Conservation (phyloP, 441 rosid species). For the Daphne laureola region DNA sequence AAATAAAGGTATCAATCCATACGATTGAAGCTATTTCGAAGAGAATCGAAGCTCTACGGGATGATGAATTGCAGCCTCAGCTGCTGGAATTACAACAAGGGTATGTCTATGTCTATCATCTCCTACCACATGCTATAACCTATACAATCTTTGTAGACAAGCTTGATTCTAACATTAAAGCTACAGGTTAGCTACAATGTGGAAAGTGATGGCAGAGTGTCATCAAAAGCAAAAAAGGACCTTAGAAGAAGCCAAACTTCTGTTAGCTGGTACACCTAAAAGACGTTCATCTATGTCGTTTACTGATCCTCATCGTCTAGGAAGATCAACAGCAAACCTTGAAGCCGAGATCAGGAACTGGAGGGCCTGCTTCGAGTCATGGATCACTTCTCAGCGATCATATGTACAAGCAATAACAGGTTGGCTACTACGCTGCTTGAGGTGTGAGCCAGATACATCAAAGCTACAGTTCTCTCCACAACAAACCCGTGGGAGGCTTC, state of each 20-base stretch:
- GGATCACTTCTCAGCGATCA: slow-evolving; percentile 87
- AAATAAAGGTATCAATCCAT: slow-evolving; percentile 72
- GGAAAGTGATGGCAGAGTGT: slow-evolving; percentile 95
- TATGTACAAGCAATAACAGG: slow-evolving; percentile 74
- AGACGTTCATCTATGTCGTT: slow-evolving; percentile 42
- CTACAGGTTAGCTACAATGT: slow-evolving; percentile 76
- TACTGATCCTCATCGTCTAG: slow-evolving; percentile 63
- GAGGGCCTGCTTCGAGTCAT: slow-evolving; percentile 76
- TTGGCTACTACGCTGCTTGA: slow-evolving; percentile 78
- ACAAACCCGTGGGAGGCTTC: slow-evolving; percentile 54
- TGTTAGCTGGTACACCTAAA: slow-evolving; percentile 73
- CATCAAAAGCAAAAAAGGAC: slow-evolving; percentile 79
- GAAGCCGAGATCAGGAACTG: slow-evolving; percentile 84
- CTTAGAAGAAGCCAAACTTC: slow-evolving; percentile 81
- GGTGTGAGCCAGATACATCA: slow-evolving; percentile 59
- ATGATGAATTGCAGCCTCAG: slow-evolving; percentile 94
- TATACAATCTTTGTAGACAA: no score
- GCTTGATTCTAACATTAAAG: background rate
- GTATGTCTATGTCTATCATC: no score
- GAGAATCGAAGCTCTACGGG: slow-evolving; percentile 79
- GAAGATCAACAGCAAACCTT: slow-evolving; percentile 68
- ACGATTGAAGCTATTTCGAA: slow-evolving; percentile 78
- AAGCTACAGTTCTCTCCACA: slow-evolving; percentile 46
- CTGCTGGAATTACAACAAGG: slow-evolving; percentile 81
- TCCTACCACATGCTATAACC: no score